Conservation (phyloP, 2,329 filamentous ascomycete genomes). For the Cladobotryum mycophilum region DNA sequence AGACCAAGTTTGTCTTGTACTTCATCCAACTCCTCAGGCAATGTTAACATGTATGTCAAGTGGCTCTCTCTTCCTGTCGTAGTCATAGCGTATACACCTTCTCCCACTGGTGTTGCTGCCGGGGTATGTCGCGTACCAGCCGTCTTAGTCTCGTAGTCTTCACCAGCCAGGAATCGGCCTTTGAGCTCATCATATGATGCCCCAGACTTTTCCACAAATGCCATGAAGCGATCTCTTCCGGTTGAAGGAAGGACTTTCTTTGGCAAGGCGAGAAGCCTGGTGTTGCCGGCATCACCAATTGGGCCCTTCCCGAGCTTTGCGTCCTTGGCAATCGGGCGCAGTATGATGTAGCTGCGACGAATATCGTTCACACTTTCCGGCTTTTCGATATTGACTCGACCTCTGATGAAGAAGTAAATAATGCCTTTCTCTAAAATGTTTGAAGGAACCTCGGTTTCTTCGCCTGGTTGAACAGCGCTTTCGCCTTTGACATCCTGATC, state of each 20-base stretch:
- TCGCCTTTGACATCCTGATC: background rate
- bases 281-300: conserved; percentile 49
- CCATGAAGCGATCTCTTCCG: conserved; percentile 65
- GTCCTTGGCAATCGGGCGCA: conserved; percentile 65
- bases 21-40: conserved; percentile 62
- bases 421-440: conserved; percentile 77
- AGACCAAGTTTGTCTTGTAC: conserved; percentile 73
- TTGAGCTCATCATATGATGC: conserved; percentile 63
- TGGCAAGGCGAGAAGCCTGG: conserved; percentile 68
- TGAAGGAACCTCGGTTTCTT: conserved; percentile 32
- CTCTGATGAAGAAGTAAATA: conserved; percentile 85
- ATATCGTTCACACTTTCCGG: conserved; percentile 66
- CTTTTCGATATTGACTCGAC: conserved; percentile 66
- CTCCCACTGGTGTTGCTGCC: conserved; percentile 68
- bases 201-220: conserved; percentile 72
- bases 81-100: conserved; percentile 80
- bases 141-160: conserved; percentile 71
- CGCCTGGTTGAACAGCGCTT: conserved; percentile 14
- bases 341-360: conserved; percentile 70
- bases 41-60: conserved; percentile 71
- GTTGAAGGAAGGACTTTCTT: conserved; percentile 76
- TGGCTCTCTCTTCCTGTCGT: conserved; percentile 66
- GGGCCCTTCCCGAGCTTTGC: conserved; percentile 50
- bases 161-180: conserved; percentile 60
- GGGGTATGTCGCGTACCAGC: conserved; percentile 61